A percentile compares a stretch with the other conserved stretches of the same genome.
Conservation (phyloP, 805 yeast genomes). For the Saccharomycopsis lassenensis region DNA sequence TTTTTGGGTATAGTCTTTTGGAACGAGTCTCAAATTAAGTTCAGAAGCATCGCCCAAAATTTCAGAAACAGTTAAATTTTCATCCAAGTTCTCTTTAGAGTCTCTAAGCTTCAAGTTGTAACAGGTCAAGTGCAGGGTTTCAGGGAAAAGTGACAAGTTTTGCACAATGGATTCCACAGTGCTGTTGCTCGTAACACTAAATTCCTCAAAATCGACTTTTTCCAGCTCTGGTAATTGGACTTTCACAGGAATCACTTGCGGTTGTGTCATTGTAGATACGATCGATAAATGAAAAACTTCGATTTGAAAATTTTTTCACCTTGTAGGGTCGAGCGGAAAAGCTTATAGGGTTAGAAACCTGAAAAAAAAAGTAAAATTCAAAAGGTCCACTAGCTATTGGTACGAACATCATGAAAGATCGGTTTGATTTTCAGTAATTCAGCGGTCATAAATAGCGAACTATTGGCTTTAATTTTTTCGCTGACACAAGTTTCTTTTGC, state of each 20-base stretch:
- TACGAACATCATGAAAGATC: too few species aligned
- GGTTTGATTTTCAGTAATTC: too few species aligned
- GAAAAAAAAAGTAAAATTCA: too few species aligned
- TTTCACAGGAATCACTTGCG: constrained; percentile 3
- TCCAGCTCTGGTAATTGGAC: constrained; percentile 5
- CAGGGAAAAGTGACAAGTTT: constrained; percentile 45
- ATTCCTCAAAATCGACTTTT: neutral
- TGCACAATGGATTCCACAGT: constrained; percentile 46
- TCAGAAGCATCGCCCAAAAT: constrained; percentile 23
- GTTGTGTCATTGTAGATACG: too few species aligned
- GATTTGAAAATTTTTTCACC: too few species aligned
- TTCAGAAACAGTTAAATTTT: constrained; percentile 21
- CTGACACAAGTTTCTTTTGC: too few species aligned
- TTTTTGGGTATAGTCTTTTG: constrained; percentile 44
- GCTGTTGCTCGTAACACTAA: constrained; percentile 27
- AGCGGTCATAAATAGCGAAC: too few species aligned
- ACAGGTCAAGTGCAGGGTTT: constrained; percentile 49
- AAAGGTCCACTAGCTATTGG: too few species aligned
- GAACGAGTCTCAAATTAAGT: constrained; percentile 31
- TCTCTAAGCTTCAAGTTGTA: constrained; percentile 36
- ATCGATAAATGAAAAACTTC: too few species aligned
- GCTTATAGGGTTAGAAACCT: too few species aligned
- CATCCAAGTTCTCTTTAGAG: constrained; percentile 26
- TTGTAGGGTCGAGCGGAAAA: too few species aligned
- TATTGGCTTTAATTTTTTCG: too few species aligned